These are phyloP conservation scores for Fusarium transvaalense DNA, from an alignment of 2,329 filamentous ascomycete species.

Conservation along the genomic window DNA sequence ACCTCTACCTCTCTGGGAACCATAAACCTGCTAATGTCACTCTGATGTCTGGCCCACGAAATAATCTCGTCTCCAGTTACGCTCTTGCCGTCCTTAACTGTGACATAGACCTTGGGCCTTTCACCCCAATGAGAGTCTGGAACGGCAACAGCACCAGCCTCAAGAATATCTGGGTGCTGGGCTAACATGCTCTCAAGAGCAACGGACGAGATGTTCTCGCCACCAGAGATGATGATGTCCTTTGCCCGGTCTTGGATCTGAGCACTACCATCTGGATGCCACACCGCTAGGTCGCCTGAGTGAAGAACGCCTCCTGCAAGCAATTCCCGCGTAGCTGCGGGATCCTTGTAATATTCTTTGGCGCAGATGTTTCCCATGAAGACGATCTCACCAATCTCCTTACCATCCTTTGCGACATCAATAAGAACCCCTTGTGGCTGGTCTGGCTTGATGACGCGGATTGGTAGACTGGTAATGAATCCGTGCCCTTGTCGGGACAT, in stretches of 20 bases:
- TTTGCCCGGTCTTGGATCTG: constrained; percentile 96
- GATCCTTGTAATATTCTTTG: constrained; percentile 92
- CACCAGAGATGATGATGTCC: constrained; percentile 97
- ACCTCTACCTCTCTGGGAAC: constrained; percentile 79
- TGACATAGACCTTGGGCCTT: constrained; percentile 93
- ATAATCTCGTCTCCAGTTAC: constrained; percentile 74
- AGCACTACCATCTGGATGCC: constrained; percentile 89
- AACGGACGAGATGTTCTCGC: constrained; percentile 96
- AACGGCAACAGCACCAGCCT: constrained; percentile 91
- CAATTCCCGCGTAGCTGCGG: constrained; percentile 85
- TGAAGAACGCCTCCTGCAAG: constrained; percentile 90
- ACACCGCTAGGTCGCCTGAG: constrained; percentile 92
- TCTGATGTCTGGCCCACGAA: constrained; percentile 84
- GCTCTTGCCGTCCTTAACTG: constrained; percentile 74
- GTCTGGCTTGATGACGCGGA: constrained; percentile 84
- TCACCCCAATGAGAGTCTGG: constrained; percentile 94
- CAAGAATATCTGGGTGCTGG: constrained; percentile 88
- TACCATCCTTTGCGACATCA: constrained; percentile 63
- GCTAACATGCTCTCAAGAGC: constrained; percentile 91
- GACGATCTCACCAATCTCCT: constrained; percentile 72
- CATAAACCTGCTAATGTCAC: constrained; percentile 92
- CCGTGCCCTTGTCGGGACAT: constrained; percentile 97
- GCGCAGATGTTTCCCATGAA: constrained; percentile 93
- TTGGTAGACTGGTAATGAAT: constrained; percentile 84
- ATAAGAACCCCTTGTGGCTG: constrained; percentile 69